Conservation (phyloP, 2,329 filamentous ascomycete species). For the Nectriaceae sp. region DNA sequence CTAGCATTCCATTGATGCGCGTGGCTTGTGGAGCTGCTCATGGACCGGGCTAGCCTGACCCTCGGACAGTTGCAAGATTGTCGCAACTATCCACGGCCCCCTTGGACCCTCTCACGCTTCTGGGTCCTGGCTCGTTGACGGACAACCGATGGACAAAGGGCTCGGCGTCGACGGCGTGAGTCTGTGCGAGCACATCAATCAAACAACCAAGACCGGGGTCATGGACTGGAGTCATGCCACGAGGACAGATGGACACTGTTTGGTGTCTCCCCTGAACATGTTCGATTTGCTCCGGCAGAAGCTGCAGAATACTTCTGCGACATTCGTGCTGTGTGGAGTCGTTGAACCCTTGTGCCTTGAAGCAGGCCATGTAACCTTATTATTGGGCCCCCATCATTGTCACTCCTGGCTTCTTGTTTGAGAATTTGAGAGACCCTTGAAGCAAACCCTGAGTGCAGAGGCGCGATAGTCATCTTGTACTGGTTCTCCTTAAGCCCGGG, state of each 20-base stretch:
- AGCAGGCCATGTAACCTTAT: constrained; percentile 1
- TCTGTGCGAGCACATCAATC: constrained; percentile 25
- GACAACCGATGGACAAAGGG: constrained; percentile 14
- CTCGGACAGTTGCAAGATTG: constrained; percentile 11
- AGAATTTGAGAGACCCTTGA: not conserved
- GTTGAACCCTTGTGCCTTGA: not conserved
- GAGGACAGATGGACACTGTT: not conserved
- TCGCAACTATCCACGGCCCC: not conserved
- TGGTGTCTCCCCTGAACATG: not conserved
- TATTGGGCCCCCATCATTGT: not conserved
- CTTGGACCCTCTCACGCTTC: not conserved
- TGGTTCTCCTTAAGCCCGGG: not conserved
- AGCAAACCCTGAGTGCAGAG: not conserved
- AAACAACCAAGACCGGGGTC: constrained; percentile 5
- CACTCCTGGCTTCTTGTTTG: not conserved
- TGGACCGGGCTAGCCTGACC: constrained; percentile 17
- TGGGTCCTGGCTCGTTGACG: not conserved
- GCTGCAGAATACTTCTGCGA: not conserved
- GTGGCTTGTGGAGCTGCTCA: constrained; percentile 31
- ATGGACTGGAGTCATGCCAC: constrained; percentile 1
- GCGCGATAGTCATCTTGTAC: not conserved
- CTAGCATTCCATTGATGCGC: constrained; percentile 29
- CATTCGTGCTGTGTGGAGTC: not conserved
- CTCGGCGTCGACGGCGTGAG: constrained; percentile 11
- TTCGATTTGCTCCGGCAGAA: not conserved